These are phyloP conservation scores for Ajuga reptans DNA, from an alignment of 305 asterid genomes.

Conservation along the genomic window DNA sequence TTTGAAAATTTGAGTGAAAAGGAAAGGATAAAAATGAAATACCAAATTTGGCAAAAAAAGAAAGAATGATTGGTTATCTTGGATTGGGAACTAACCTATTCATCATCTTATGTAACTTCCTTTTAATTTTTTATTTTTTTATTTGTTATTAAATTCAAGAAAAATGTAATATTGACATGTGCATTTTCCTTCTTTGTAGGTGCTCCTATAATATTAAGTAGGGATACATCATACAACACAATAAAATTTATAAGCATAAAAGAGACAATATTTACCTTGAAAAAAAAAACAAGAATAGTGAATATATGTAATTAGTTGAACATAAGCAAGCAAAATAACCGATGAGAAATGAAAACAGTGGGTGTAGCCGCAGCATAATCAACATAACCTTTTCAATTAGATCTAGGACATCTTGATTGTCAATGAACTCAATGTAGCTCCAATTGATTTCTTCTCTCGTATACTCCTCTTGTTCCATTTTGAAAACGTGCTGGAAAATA, in stretches of 20 bases:
- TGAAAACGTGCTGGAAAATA: conserved; percentile 81
- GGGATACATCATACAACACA: not conserved
- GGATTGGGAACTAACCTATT: too few species aligned
- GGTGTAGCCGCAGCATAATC: conserved; percentile 8
- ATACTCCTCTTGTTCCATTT: conserved; percentile 97
- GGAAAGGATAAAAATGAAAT: too few species aligned
- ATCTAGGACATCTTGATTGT: conserved; percentile 83
- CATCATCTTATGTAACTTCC: too few species aligned
- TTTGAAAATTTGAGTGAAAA: too few species aligned
- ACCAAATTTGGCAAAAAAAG: too few species aligned
- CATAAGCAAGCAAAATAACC: not conserved
- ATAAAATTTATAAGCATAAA: not conserved
- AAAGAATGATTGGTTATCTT: too few species aligned
- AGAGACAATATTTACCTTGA: not conserved
- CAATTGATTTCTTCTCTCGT: conserved; percentile 94
- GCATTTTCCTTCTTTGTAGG: too few species aligned
- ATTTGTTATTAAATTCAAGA: too few species aligned
- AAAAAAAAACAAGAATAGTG: not conserved
- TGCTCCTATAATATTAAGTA: too few species aligned
- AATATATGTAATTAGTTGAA: not conserved
- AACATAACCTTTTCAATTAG: conserved; percentile 73
- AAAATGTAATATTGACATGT: too few species aligned
- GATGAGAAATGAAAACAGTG: not conserved
- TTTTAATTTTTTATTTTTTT: too few species aligned
- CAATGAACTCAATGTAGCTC: conserved; percentile 99